phyloP scores from a whole-genome alignment of 116 monocot species.

The Phalaenopsis hybrid region DNA sequence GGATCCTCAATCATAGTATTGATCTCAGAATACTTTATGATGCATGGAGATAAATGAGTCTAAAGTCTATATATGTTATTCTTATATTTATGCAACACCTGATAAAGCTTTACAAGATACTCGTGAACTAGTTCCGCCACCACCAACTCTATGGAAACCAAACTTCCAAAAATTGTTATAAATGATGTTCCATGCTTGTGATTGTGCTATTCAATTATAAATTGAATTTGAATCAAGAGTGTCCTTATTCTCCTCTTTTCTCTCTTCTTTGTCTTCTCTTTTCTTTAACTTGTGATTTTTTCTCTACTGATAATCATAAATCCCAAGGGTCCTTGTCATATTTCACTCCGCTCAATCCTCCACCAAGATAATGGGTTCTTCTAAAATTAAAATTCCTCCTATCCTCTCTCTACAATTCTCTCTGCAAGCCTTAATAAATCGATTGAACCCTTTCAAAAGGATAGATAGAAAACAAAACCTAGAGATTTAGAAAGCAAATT shows the following conservation, averaged over 20 bases:
- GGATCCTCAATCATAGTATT: background rate
- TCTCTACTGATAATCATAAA: too few species aligned
- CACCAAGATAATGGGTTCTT: background rate
- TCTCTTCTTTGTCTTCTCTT: too few species aligned
- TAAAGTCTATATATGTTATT: background rate
- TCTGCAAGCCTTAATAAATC: background rate
- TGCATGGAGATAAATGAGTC: background rate
- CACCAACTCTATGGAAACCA: too few species aligned
- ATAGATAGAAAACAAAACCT: background rate
- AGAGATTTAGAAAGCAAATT: background rate
- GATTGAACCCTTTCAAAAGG: background rate
- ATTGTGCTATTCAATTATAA: too few species aligned
- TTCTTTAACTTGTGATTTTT: too few species aligned
- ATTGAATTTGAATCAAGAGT: too few species aligned
- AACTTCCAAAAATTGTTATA: too few species aligned
- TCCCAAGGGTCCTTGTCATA: too few species aligned
- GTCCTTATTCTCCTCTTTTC: too few species aligned
- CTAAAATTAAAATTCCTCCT: background rate
- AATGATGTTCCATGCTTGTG: too few species aligned
- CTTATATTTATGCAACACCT: background rate
- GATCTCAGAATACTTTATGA: background rate
- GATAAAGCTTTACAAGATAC: background rate
- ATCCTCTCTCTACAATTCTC: background rate
- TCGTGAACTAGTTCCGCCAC: background rate
- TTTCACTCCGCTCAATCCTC: background rate